Evolutionary conservation across 2,329 filamentous ascomycete genomes (phyloP).

Genomic region (Claviceps capensis): DNA sequence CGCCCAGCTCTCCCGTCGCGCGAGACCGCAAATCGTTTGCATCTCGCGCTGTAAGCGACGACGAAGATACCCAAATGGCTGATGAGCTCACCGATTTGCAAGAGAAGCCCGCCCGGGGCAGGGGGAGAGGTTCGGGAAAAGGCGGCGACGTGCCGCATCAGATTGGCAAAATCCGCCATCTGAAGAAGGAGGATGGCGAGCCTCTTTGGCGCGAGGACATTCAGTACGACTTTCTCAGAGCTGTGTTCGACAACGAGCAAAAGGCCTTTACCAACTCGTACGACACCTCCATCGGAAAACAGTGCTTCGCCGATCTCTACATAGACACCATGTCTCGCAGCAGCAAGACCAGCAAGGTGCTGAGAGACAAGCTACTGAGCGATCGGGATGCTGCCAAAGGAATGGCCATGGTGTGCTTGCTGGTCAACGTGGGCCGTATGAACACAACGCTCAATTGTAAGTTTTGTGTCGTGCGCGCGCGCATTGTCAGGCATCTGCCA

Average conservation of each 20-base stretch:
- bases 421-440: constrained; percentile 97
- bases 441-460: constrained; percentile 96
- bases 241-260: constrained; percentile 62
- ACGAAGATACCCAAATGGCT: constrained; percentile 31
- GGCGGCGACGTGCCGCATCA: constrained; percentile 23
- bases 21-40: constrained; percentile 32
- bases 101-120: constrained; percentile 24
- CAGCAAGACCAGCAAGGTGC: constrained; percentile 97
- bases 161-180: constrained; percentile 61
- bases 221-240: constrained; percentile 72
- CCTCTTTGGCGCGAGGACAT: constrained; percentile 80
- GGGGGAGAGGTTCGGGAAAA: constrained; percentile 19
- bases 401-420: constrained; percentile 97
- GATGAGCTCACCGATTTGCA: constrained; percentile 29
- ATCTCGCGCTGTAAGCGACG: constrained; percentile 30
- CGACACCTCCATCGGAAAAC: constrained; percentile 49
- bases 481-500: no score
- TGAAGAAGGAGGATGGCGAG: constrained; percentile 82
- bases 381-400: constrained; percentile 86
- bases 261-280: constrained; percentile 85
- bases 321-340: constrained; percentile 97
- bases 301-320: constrained; percentile 88
- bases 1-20: constrained; percentile 30
- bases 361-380: constrained; percentile 89
- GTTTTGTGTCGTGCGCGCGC: constrained; percentile 14